Base-by-base conservation (phyloP, 2,329 filamentous ascomycete species). In the Colletotrichum navitas region DNA sequence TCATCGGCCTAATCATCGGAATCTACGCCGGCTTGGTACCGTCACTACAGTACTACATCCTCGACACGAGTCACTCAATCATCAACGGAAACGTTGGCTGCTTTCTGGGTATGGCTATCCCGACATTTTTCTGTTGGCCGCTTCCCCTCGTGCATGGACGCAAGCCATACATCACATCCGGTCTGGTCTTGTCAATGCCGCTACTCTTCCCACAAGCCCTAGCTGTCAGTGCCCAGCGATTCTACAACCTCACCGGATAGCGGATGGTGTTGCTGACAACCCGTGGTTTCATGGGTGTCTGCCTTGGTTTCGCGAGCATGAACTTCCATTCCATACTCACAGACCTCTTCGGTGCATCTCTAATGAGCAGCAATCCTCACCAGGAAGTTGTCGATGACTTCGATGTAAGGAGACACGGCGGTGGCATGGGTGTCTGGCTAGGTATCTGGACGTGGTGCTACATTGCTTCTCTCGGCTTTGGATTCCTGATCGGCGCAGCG, bases 1-100 rank as follows among this genome's bases (percentile, higher is more conserved):
- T 94, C 65, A 85, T 94, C 56, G 93, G 93, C 0, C 82, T 93
- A 34, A 84, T 94, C 29, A 83, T 93, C 68, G 93, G 93, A 0
- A 92, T 94, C 29, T 95, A 94, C 78, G 91, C 92, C 66, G 93
- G 93, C 3, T 87, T 94, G 75, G 92, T 94, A 0, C 92, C 93
- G n/a, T 89, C 90, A 4, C 93, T 95, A 34, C 92, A 94, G 77
- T 94, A 94, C 78, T 91, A 90, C 76, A 88, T 95, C 74, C 90
- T 89, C 32, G 92, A 94, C 75, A 85, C 90, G 72, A 82, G 88
- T 55, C 92, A 94, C 76, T 85, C 88, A 71, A 86, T 90, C 1
- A 90, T 94, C 36, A 84, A 93, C 45, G 93, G 93, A 4, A 95
- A 95, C 75, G 91, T 93, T 21, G 87, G 90, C 34, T 87, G 94